Base-by-base conservation (phyloP, 108 stramenopile species). In the Skeletonema costatum region DNA sequence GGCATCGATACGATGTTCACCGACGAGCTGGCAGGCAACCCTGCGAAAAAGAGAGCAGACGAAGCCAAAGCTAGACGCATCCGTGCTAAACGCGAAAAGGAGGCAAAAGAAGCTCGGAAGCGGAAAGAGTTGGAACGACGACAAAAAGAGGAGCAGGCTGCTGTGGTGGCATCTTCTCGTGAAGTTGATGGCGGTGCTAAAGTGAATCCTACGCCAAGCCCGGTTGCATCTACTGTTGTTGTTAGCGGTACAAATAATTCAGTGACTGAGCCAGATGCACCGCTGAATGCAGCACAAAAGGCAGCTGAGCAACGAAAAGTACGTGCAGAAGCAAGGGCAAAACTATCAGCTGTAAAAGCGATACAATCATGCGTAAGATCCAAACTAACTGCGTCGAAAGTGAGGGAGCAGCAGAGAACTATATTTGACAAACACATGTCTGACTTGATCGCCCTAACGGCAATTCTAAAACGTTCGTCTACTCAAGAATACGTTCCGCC, bases 1-100 rank as follows among this genome's bases (percentile, higher is more conserved):
- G 39, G 39, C 12, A 41, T 39, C 38, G 38, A 39, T 39, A 39
- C 39, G 11, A 94, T 94, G 93, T 94, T 94, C 82, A 75, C 93
- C 2, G 93, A 94, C 50, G 93, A 94, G 59, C 63, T 92, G 35
- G 71, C 85, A 64, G 87, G 89, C 0, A 94, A 92, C 65, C 81
- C 91, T 5, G 85, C 74, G 39, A 87, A 84, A 51, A 89, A 91
- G 67, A 69, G 90, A 11, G 90, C 90, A 65, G 90, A 91, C 36
- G 91, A 90, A 35, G 87, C 89, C 68, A 78, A 76, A 71, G 73
- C 71, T 44, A 83, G 91, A 58, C 80, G 93, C 11, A 71, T 85
- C 50, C 80, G 89, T 53, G 64, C 90, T 35, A 91, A 91, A 32
- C 66, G 84, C 30, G 81, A 92, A 67, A 76, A 92, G 50, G 71